These are phyloP conservation scores for Xylaria multiplex DNA, from an alignment of 2,329 filamentous ascomycete genomes.

Conservation along the genomic window DNA sequence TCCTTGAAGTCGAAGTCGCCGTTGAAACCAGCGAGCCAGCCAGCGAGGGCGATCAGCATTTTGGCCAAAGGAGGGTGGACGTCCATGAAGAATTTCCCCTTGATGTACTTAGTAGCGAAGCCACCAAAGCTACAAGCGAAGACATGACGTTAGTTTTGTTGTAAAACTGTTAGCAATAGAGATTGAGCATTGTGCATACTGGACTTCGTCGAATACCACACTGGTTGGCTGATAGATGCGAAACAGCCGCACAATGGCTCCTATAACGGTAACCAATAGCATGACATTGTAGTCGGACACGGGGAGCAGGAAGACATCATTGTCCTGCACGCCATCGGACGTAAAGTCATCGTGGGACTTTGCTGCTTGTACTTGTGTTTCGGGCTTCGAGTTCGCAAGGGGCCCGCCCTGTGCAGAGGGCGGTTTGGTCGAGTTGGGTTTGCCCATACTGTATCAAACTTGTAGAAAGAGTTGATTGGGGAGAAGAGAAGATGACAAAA, in stretches of 20 bases:
- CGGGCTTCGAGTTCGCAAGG: slow-evolving; percentile 45
- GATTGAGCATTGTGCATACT: slow-evolving; percentile 69
- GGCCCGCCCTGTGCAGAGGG: slow-evolving; percentile 47
- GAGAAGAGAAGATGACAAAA: slow-evolving; percentile 33
- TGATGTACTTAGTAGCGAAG: slow-evolving; percentile 99
- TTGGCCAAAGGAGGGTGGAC: slow-evolving; percentile 98
- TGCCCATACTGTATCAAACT: slow-evolving; percentile 51
- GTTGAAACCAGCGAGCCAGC: slow-evolving; percentile 93
- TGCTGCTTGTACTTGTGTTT: slow-evolving; percentile 48
- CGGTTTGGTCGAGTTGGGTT: slow-evolving; percentile 53
- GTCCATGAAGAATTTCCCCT: slow-evolving; percentile 99
- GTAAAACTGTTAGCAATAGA: background rate
- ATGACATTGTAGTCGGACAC: slow-evolving; percentile 84
- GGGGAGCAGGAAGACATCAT: slow-evolving; percentile 91
- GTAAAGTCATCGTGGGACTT: slow-evolving; percentile 67
- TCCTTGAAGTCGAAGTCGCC: slow-evolving; percentile 99
- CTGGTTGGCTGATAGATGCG: slow-evolving; percentile 95
- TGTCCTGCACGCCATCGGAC: slow-evolving; percentile 83
- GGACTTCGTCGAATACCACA: slow-evolving; percentile 98
- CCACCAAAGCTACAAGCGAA: slow-evolving; percentile 80
- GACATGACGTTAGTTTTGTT: slow-evolving; percentile 32
- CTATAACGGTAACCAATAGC: slow-evolving; percentile 76
- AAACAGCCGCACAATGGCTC: slow-evolving; percentile 85
- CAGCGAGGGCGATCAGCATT: slow-evolving; percentile 92
- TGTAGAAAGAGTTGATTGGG: background rate